Percentiles rank a stretch among this genome's conserved stretches.
Conservation (phyloP, 164 flowering plant genomes). For the Hamamelis virginiana region DNA sequence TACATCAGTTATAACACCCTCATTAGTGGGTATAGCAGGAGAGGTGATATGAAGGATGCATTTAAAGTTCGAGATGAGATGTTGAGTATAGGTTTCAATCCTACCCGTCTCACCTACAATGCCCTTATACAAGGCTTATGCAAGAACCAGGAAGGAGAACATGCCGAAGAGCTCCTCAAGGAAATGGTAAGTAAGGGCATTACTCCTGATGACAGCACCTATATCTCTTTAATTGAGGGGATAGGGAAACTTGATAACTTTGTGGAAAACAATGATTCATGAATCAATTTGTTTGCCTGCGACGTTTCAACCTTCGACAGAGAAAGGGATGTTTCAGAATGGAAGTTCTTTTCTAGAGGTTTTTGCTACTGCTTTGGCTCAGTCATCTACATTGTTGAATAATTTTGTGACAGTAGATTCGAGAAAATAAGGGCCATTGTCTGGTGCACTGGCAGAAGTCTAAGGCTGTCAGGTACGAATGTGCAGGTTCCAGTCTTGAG, state of each 20-base stretch:
- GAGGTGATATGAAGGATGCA: slow-evolving; percentile 77
- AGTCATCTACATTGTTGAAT: neutral
- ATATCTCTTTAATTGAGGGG: slow-evolving; percentile 63
- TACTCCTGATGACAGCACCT: slow-evolving; percentile 69
- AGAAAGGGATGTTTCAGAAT: neutral
- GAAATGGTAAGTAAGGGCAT: slow-evolving; percentile 86
- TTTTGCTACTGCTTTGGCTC: neutral
- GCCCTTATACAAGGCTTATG: slow-evolving; percentile 78
- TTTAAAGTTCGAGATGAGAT: slow-evolving; percentile 72
- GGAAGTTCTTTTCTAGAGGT: neutral
- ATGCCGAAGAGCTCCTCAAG: slow-evolving; percentile 66
- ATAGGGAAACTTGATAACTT: slow-evolving; percentile 24
- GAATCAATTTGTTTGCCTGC: neutral
- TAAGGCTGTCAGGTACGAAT: too few species aligned
- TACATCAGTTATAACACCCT: slow-evolving; percentile 76
- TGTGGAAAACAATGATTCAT: slow-evolving; percentile 13
- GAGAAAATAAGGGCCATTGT: too few species aligned
- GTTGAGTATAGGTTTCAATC: slow-evolving; percentile 75
- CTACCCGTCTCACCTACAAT: slow-evolving; percentile 79
- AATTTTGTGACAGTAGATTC: neutral
- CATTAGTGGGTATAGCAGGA: slow-evolving; percentile 79
- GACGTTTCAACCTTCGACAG: neutral
- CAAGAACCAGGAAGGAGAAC: slow-evolving; percentile 60
- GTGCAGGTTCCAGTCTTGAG: too few species aligned
- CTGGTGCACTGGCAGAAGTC: too few species aligned